Evolutionary conservation across 179 eudicot species (phyloP), one percentile per base, ranked within the genome.

Genomic region (Corrigiola litoralis): DNA sequence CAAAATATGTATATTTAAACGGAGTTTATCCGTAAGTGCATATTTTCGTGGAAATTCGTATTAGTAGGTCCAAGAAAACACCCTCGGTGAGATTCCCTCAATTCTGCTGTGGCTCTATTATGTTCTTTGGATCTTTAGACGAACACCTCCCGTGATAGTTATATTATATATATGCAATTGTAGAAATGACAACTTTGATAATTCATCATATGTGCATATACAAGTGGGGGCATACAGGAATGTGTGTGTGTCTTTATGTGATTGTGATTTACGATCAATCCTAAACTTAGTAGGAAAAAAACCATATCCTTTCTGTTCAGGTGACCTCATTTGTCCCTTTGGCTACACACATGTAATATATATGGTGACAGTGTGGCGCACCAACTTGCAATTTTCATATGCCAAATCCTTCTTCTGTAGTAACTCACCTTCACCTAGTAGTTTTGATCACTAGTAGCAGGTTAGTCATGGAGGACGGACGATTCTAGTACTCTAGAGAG

Each of bases 221-320:
- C 60, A 55, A 55, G 60, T 55, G 24, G 60, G 28, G 20, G 42
- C 32, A n/a, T 32, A 9, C 41, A 24, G 2, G 10, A 6, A n/a
- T n/a, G n/a, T n/a, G n/a, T n/a, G n/a, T n/a, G n/a, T 55, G 60
- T 55, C 60, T 55, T 32, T 33, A 33, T 17, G 60, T 55, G 60
- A 55, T 55, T 55, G 60, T 55, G 60, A 55, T 55, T 55, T 55
- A 55, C 60, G 60, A 55, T 31, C 41, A 55, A 33, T 32, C 18
- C 60, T 55, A 32, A 54, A 54, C 7, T 25, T 12, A 52, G 17
- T 9, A 12, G 0, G 2, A 20, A 32, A 32, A 27, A 34, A 53
- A 28, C 28, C 37, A 5, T 53, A 21, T 53, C 31, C 21, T 27
- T n/a, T 28, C 37, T 53, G 16, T 53, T 53, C 37, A 6, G 28